phyloP scores from a whole-genome alignment of 371 early-diverging fungal genomes.

The Smittium culicis region DNA sequence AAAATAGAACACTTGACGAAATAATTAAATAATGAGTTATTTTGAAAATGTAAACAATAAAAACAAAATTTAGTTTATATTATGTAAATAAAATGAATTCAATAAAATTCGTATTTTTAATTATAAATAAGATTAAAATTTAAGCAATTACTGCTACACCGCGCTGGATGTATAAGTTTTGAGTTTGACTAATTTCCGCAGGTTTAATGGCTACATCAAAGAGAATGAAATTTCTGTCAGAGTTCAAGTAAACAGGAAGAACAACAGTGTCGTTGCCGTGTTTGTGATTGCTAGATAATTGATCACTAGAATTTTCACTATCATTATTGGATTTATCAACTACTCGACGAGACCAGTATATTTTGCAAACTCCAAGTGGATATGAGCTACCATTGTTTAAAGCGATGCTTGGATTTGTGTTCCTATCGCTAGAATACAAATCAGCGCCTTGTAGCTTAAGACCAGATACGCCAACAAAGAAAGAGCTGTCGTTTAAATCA shows the following conservation, averaged over 20 bases:
- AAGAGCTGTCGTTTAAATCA: background rate
- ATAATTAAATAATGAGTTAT: too few relatives aligned
- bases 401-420: conserved; percentile 23
- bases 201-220: conserved; percentile 46
- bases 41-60: too few relatives aligned
- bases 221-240: conserved; percentile 57
- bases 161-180: conserved; percentile 43
- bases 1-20: too few relatives aligned
- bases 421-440: conserved; percentile 33
- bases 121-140: too few relatives aligned
- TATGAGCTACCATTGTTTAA: conserved; percentile 39
- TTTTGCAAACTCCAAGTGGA: conserved; percentile 14
- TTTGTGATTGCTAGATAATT: background rate
- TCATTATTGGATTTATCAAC: background rate
- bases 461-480: conserved; percentile 26
- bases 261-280: conserved; percentile 20
- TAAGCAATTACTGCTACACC: conserved; percentile 56
- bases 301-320: background rate
- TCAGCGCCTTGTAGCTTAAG: conserved; percentile 55
- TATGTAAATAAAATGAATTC: too few relatives aligned
- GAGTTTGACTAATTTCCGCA: conserved; percentile 27
- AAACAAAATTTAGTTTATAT: too few relatives aligned
- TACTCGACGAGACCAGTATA: background rate
- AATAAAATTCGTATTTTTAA: too few relatives aligned
- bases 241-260: conserved; percentile 75